Evolutionary conservation across 2,329 filamentous ascomycete genomes (phyloP), one percentile per base, ranked within the genome.

Genomic region (Lasiodiplodia hormozganensis): DNA sequence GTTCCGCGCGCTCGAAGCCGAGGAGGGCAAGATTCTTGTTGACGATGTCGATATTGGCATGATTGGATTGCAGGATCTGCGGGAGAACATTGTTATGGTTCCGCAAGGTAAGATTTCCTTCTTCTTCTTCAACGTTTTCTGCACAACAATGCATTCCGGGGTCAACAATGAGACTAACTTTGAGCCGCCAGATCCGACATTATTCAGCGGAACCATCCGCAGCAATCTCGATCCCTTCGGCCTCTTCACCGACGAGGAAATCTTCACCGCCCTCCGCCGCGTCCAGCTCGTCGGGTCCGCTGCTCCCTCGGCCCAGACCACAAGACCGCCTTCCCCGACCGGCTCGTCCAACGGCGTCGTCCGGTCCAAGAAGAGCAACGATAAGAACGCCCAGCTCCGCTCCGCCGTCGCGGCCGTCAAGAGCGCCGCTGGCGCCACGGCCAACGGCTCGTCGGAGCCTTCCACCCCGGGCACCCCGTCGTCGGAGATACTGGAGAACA

Each of bases 71-170:
- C 92, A 93, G 71, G 95, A 98, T 80, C 84, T 99, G 74, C 92
- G 96, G 67, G 92, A 97, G 81, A 91, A 92, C 57, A 96, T 99
- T 74, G 97, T 96, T 0, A 98, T 99, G 80, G 96, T 99, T 68
- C 96, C 96, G 34, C 96, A 99, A 82, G 78, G 78, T 80, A 73
- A 74, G 75, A 38, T 31, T 36, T 10, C 16, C 57, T 7, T 21
- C 31, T 34, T 34, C 31, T 7, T 21, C 31, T 34, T 34, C 31
- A 34, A 12, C 52, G 43, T 62, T 11, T 47, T 31, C 38, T 34
- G 31, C 31, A 34, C 38, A 36, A 6, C 34, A 3, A 58, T 21
- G 43, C 18, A 47, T 47, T 47, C 43, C 43, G 43, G 7, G 3
- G n/a, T 34, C 31, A 34, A 34, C 43, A 8, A 51, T 62, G 34